Conservation (phyloP, 805 yeast species). For the Jamesozyma gamospora region DNA sequence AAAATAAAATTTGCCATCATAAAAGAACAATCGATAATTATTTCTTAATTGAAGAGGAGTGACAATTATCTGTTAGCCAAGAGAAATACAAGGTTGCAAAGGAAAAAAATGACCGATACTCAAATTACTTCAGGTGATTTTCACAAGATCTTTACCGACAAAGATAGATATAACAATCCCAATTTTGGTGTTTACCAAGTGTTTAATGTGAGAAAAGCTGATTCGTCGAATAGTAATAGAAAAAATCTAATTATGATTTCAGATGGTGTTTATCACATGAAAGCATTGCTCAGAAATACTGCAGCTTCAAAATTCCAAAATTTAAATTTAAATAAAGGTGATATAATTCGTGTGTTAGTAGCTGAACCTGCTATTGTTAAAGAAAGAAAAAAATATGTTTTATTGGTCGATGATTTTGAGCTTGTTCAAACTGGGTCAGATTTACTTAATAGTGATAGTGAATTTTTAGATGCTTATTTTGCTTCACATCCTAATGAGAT, state of each 20-base stretch:
- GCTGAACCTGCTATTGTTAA: slow-evolving; percentile 29
- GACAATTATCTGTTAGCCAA: no score
- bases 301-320: slow-evolving; percentile 36
- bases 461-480: slow-evolving; percentile 47
- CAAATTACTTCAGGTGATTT: slow-evolving; percentile 23
- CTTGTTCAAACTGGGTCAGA: slow-evolving; percentile 33
- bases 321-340: slow-evolving; percentile 38
- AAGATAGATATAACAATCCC: slow-evolving; percentile 25
- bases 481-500: slow-evolving; percentile 46
- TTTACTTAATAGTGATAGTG: slow-evolving; percentile 32
- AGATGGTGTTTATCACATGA: slow-evolving; percentile 43
- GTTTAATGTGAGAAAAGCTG: slow-evolving; percentile 26
- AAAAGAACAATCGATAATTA: not conserved
- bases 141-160: slow-evolving; percentile 21
- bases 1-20: not conserved
- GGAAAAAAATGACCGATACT: slow-evolving; percentile 12
- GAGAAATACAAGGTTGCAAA: no score
- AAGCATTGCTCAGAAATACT: slow-evolving; percentile 45
- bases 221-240: slow-evolving; percentile 17
- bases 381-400: slow-evolving; percentile 37
- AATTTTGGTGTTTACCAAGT: slow-evolving; percentile 26
- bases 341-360: slow-evolving; percentile 22
- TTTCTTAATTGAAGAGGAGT: no score
- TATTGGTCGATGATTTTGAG: slow-evolving; percentile 39
- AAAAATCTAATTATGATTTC: slow-evolving; percentile 34